These are phyloP conservation scores for Phytophthora sp. DNA, from an alignment of 352 stramenopile species.

Conservation along the genomic window DNA sequence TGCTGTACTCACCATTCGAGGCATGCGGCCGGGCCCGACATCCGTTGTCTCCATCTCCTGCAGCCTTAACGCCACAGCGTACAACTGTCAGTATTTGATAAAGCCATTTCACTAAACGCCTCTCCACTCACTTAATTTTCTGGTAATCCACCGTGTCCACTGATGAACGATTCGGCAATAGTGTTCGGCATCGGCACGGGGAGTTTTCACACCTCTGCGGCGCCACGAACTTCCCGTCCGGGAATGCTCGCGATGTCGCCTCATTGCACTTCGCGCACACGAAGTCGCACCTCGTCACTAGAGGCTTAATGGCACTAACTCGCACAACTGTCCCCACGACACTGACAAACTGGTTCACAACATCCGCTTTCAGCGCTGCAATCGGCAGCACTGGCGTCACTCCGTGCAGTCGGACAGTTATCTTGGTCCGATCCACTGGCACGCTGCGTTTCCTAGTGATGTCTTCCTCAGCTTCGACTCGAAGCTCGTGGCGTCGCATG, in stretches of 20 bases:
- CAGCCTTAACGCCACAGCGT: slow-evolving; percentile 52
- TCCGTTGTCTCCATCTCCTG: slow-evolving; percentile 93
- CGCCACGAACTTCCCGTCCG: slow-evolving; percentile 83
- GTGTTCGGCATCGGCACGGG: slow-evolving; percentile 58
- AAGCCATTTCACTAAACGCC: too few relatives aligned
- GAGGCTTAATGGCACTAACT: slow-evolving; percentile 84
- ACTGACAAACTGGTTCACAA: slow-evolving; percentile 83
- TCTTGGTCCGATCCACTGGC: slow-evolving; percentile 58
- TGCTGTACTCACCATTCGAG: slow-evolving; percentile 63
- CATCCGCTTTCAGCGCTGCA: slow-evolving; percentile 73
- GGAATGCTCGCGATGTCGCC: slow-evolving; percentile 70
- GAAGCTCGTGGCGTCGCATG: slow-evolving; percentile 65
- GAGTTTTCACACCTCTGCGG: slow-evolving; percentile 67
- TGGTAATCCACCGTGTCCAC: slow-evolving; percentile 92
- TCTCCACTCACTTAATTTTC: slow-evolving; percentile 76
- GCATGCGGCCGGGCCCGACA: slow-evolving; percentile 86
- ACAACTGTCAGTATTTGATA: too few relatives aligned
- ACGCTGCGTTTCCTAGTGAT: slow-evolving; percentile 42
- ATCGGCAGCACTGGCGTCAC: slow-evolving; percentile 74
- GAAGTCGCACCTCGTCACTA: slow-evolving; percentile 90
- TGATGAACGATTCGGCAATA: slow-evolving; percentile 85
- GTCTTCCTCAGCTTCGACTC: slow-evolving; percentile 57
- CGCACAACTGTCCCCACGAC: slow-evolving; percentile 77
- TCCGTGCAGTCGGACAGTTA: slow-evolving; percentile 63
- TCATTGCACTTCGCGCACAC: slow-evolving; percentile 83